A percentile compares a stretch with the other conserved stretches of the same genome.
Conservation (phyloP, 805 yeast species). For the Debaryomyces prosopidis region DNA sequence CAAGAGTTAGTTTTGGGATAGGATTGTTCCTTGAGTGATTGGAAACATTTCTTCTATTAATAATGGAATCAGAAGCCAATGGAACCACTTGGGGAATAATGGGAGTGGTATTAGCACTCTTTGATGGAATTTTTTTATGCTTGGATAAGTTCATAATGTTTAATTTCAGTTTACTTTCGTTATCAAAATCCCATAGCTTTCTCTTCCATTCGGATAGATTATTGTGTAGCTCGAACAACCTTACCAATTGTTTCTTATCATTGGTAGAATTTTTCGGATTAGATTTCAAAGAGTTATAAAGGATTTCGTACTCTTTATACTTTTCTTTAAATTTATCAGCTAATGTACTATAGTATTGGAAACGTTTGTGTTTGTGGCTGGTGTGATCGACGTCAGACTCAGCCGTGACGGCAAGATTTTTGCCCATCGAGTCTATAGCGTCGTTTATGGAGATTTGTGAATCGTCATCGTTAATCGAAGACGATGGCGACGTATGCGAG, state of each 20-base stretch:
- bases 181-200: constrained; percentile 50
- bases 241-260: constrained; percentile 29
- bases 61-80: background rate
- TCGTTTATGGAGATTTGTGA: constrained; percentile 1
- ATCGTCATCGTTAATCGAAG: constrained; percentile 29
- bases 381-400: constrained; percentile 9
- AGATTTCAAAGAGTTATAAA: constrained; percentile 35
- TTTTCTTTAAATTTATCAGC: constrained; percentile 48
- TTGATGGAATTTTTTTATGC: constrained; percentile 27
- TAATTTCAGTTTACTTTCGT: constrained; percentile 30
- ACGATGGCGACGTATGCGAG: constrained; percentile 36
- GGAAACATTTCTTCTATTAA: background rate
- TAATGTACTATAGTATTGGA: constrained; percentile 41
- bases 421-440: background rate
- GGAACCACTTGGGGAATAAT: background rate
- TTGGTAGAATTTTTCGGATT: constrained; percentile 4
- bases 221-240: constrained; percentile 51
- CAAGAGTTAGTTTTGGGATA: constrained; percentile 5
- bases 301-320: constrained; percentile 49
- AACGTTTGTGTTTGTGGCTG: constrained; percentile 10
- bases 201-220: constrained; percentile 56
- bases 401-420: background rate
- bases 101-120: background rate
- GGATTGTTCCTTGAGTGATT: background rate
- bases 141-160: constrained; percentile 38